Conservation (phyloP, 2,329 filamentous ascomycete genomes). For the Geosmithia morbida region DNA sequence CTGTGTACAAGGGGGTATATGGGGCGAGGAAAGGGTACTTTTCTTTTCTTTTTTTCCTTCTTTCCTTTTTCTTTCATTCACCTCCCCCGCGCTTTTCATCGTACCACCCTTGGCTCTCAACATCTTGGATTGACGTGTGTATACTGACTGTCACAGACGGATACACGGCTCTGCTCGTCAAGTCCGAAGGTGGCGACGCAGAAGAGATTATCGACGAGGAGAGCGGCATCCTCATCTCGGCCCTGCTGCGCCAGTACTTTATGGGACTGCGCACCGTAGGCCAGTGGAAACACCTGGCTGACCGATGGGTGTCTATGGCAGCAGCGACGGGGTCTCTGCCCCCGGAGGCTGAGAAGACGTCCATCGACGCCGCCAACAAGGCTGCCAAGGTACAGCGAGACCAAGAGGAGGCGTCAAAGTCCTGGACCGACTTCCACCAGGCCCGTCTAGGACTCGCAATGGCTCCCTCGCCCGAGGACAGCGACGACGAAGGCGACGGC, state of each 20-base stretch:
- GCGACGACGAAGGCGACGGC: conserved; percentile 15
- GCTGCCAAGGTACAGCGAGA: not conserved
- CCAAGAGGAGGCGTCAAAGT: conserved; percentile 9
- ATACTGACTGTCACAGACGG: conserved; percentile 43
- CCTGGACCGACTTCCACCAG: conserved; percentile 22
- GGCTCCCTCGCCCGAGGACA: conserved; percentile 17
- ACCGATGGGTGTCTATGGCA: conserved; percentile 53
- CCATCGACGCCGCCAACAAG: conserved; percentile 5
- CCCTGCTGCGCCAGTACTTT: conserved; percentile 82
- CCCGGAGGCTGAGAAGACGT: conserved; percentile 23
- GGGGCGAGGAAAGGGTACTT: conserved; percentile 57
- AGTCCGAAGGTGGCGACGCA: conserved; percentile 60
- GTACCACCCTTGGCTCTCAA: no score
- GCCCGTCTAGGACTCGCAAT: conserved; percentile 17
- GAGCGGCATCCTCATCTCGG: conserved; percentile 73
- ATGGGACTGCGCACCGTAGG: conserved; percentile 72
- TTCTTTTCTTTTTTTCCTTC: not conserved
- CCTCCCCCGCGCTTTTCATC: no score
- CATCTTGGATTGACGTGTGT: no score
- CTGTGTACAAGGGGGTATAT: conserved; percentile 80
- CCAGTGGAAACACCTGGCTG: conserved; percentile 60
- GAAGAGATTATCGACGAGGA: conserved; percentile 76
- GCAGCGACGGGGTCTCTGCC: conserved; percentile 24
- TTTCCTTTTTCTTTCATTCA: not conserved
- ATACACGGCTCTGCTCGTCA: conserved; percentile 60